These are phyloP conservation scores for Clavispora carvajalis DNA, from an alignment of 805 yeast genomes.

Conservation along the genomic window DNA sequence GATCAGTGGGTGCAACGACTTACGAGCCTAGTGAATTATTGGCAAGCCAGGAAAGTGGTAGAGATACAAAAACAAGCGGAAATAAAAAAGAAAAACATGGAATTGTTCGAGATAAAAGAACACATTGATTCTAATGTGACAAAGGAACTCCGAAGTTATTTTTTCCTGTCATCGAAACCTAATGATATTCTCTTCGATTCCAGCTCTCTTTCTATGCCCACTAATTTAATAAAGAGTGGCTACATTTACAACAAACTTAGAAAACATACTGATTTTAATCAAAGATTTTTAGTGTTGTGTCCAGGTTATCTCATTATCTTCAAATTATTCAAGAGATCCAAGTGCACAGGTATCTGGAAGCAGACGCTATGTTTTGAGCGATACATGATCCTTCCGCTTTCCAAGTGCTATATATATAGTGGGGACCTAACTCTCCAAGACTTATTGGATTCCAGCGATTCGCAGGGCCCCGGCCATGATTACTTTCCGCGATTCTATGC, in stretches of 20 bases:
- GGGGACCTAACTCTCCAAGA: constrained; percentile 59
- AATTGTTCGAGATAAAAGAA: constrained; percentile 47
- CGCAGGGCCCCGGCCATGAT: constrained; percentile 47
- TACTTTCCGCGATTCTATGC: constrained; percentile 66
- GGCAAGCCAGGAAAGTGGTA: constrained; percentile 44
- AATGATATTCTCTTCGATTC: constrained; percentile 51
- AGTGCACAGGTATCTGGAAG: constrained; percentile 41
- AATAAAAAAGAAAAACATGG: constrained; percentile 42
- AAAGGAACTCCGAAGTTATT: constrained; percentile 15
- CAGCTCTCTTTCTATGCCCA: constrained; percentile 53
- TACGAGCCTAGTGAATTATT: constrained; percentile 42
- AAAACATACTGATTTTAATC: constrained; percentile 62
- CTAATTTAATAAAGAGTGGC: constrained; percentile 61
- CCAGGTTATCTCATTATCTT: constrained; percentile 67
- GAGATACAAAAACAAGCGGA: constrained; percentile 34
- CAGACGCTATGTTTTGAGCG: constrained; percentile 45
- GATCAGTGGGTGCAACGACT: constrained; percentile 66
- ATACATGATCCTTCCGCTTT: constrained; percentile 55
- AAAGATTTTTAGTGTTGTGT: constrained; percentile 56
- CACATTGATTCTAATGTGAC: constrained; percentile 50
- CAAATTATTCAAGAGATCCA: constrained; percentile 43
- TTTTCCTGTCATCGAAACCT: constrained; percentile 29
- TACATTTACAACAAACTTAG: constrained; percentile 61
- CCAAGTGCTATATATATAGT: constrained; percentile 70
- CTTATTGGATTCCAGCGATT: constrained; percentile 44